phyloP scores from a whole-genome alignment of 768 basidiomycete species.

The Leucocoprinus birnbaumii region DNA sequence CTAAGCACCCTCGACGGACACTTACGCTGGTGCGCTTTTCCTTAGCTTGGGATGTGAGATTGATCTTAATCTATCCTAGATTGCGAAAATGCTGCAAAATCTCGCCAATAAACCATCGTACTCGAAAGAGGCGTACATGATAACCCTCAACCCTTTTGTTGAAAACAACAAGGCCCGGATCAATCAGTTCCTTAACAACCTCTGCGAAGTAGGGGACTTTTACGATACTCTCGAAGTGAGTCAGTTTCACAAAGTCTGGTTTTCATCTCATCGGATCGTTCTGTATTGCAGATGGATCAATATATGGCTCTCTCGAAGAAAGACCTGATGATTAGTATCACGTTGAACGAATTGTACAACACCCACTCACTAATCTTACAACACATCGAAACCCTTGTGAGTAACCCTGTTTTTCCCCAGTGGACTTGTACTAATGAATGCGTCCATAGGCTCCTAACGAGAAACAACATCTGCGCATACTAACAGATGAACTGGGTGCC shows the following conservation, averaged over 20 bases:
- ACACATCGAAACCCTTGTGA: constrained; percentile 93
- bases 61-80: constrained; percentile 44
- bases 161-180: constrained; percentile 98
- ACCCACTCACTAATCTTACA: constrained; percentile 94
- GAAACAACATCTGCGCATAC: constrained; percentile 94
- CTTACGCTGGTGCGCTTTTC: constrained; percentile 70
- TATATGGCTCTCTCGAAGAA: constrained; percentile 99
- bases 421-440: constrained; percentile 1
- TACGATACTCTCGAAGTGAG: constrained; percentile 96
- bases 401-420: background rate
- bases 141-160: constrained; percentile 96
- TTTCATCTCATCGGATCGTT: background rate
- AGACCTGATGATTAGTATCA: constrained; percentile 97
- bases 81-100: constrained; percentile 99
- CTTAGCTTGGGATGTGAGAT: background rate
- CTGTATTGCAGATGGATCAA: constrained; percentile 83
- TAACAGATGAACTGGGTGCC: constrained; percentile 93
- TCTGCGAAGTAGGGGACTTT: constrained; percentile 99
- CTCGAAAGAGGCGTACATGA: constrained; percentile 98
- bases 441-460: constrained; percentile 89
- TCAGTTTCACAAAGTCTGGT: constrained; percentile 2
- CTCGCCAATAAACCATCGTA: constrained; percentile 98
- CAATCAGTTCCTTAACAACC: constrained; percentile 93
- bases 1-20: constrained; percentile 95
- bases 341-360: constrained; percentile 98